phyloP scores from a whole-genome alignment of 208 protist genomes.

The Trypanosoma cruzi region DNA sequence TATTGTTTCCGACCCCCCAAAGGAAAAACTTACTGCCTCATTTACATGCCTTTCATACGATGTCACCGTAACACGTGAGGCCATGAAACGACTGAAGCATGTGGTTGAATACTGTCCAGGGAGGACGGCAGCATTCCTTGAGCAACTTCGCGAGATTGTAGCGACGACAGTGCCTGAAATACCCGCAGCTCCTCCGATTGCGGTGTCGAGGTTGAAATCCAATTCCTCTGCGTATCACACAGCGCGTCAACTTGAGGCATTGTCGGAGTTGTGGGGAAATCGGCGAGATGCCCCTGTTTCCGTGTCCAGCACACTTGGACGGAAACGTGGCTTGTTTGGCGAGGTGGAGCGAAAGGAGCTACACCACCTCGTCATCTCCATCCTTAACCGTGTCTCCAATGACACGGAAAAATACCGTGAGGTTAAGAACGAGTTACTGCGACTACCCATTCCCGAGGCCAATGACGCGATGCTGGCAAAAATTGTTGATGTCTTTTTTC shows the following conservation, averaged over 20 bases:
- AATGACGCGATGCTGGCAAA: slow-evolving; percentile 65
- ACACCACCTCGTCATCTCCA: slow-evolving; percentile 74
- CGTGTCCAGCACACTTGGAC: slow-evolving; percentile 39
- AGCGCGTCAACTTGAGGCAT: slow-evolving; percentile 39
- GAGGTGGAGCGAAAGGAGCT: slow-evolving; percentile 68
- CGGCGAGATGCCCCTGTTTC: slow-evolving; percentile 71
- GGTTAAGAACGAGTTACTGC: slow-evolving; percentile 84
- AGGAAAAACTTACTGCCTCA: slow-evolving; percentile 8
- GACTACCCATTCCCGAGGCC: slow-evolving; percentile 81
- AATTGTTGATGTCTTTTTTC: slow-evolving; percentile 82
- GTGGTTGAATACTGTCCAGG: slow-evolving; percentile 35
- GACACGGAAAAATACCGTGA: slow-evolving; percentile 78
- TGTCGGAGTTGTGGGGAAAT: slow-evolving; percentile 70
- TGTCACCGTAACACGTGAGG: slow-evolving; percentile 27
- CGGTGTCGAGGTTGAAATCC: slow-evolving; percentile 1
- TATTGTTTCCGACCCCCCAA: slow-evolving; percentile 16
- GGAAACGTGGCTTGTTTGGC: slow-evolving; percentile 76
- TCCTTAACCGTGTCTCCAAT: slow-evolving; percentile 87
- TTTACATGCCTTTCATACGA: slow-evolving; percentile 43
- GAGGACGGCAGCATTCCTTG: slow-evolving; percentile 42
- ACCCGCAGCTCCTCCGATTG: neutral
- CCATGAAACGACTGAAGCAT: slow-evolving; percentile 43
- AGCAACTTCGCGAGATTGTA: slow-evolving; percentile 4
- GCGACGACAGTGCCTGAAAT: neutral
- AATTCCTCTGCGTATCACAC: slow-evolving; percentile 16